Conservation (phyloP, 345 rosid genomes). For the Euclidium syriacum region DNA sequence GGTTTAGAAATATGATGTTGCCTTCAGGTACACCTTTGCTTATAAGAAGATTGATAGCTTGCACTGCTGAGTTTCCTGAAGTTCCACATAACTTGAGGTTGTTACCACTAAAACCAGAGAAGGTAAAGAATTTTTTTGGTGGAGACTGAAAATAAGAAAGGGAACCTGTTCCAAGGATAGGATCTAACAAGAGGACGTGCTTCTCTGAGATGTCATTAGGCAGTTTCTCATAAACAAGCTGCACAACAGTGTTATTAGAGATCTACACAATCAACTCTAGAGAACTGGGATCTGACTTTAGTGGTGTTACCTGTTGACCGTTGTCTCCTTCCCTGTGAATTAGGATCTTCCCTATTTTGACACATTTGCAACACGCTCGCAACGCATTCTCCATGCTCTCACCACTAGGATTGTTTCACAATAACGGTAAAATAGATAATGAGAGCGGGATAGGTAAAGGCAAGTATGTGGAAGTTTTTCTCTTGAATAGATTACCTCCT, state of each 20-base stretch:
- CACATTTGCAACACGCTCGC: constrained; percentile 97
- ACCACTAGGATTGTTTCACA: constrained; percentile 48
- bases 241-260: constrained; percentile 8
- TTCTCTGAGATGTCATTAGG: constrained; percentile 89
- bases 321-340: constrained; percentile 98
- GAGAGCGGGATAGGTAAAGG: not conserved
- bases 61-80: constrained; percentile 93
- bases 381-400: constrained; percentile 99
- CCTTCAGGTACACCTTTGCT: constrained; percentile 90
- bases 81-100: not conserved
- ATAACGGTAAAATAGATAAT: not conserved
- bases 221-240: constrained; percentile 91
- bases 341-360: constrained; percentile 93
- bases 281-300: not conserved
- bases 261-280: not conserved
- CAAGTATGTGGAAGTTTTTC: not conserved
- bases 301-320: constrained; percentile 71
- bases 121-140: not conserved
- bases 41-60: constrained; percentile 78
- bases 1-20: constrained; percentile 93
- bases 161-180: constrained; percentile 94
- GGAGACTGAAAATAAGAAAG: not conserved
- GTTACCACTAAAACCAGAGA: not conserved
- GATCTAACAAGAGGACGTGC: constrained; percentile 89
- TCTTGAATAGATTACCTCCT: constrained; percentile 60